These are phyloP conservation scores for Candida sakaeoensis DNA, from an alignment of 805 yeast species.

Conservation along the genomic window DNA sequence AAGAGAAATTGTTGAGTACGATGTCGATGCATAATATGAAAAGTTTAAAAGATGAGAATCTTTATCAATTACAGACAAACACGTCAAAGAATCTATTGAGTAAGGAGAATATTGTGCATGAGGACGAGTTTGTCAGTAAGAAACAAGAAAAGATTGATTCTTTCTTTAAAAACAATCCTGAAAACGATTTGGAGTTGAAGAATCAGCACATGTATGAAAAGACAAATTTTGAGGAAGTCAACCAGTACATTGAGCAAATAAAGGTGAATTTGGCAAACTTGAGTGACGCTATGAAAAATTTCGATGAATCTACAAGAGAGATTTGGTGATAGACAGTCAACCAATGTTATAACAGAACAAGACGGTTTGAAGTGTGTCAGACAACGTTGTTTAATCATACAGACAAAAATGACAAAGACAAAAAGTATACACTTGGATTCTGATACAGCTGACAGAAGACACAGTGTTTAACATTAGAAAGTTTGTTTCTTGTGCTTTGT, in stretches of 20 bases:
- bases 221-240: slow-evolving; percentile 50
- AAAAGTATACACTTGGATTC: no score
- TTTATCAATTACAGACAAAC: slow-evolving; percentile 7
- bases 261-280: slow-evolving; percentile 48
- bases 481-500: no score
- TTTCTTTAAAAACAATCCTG: slow-evolving; percentile 21
- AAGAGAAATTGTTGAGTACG: slow-evolving; percentile 35
- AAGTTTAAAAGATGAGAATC: slow-evolving; percentile 10
- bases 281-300: slow-evolving; percentile 45
- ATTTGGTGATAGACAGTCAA: no score
- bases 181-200: slow-evolving; percentile 13
- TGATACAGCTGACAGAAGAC: no score
- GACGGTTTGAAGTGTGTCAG: no score
- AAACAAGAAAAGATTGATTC: slow-evolving; percentile 21
- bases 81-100: slow-evolving; percentile 2
- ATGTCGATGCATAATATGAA: slow-evolving; percentile 28
- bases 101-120: slow-evolving; percentile 17
- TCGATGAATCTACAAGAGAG: slow-evolving; percentile 42
- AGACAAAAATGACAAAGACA: no score
- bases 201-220: slow-evolving; percentile 37
- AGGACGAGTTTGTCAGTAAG: slow-evolving; percentile 19
- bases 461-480: no score
- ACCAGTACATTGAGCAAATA: slow-evolving; percentile 47
- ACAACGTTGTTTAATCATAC: no score
- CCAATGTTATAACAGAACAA: no score